Conservation (phyloP, 495 filamentous ascomycete species). For the Hamigera avellanea region DNA sequence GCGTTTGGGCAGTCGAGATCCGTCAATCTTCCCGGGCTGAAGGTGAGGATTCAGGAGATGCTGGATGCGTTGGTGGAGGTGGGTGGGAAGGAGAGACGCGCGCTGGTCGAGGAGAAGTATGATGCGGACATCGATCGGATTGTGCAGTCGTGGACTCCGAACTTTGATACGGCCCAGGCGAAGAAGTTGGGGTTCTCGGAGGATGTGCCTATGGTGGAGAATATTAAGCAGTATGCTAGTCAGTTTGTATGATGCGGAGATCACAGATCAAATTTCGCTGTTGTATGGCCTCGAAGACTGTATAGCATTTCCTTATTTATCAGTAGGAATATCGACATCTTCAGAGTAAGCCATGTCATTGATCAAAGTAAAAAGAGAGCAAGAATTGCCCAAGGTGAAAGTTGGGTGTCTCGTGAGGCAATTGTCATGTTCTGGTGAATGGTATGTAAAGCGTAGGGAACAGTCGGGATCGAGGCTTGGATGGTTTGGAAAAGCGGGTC, state of each 20-base stretch:
- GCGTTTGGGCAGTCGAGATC: constrained; percentile 44
- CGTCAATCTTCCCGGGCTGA: constrained; percentile 64
- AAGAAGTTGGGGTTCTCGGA: constrained; percentile 46
- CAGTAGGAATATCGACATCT: background rate
- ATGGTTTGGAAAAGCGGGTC: constrained; percentile 35
- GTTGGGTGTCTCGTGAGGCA: no score
- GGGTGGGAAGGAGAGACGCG: constrained; percentile 56
- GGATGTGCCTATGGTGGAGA: constrained; percentile 46
- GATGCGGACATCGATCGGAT: constrained; percentile 58
- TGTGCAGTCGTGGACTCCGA: constrained; percentile 61
- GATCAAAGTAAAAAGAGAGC: no score
- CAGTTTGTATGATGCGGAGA: constrained; percentile 13
- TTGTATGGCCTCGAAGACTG: no score
- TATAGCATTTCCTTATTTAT: no score
- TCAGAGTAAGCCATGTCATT: no score
- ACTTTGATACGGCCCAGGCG: constrained; percentile 49
- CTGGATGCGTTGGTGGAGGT: constrained; percentile 59
- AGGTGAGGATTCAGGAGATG: constrained; percentile 62
- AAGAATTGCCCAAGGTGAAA: no score
- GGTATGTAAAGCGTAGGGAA: no score
- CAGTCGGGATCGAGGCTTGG: constrained; percentile 25
- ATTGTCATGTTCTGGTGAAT: no score
- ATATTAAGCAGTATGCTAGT: constrained; percentile 41
- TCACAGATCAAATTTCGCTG: background rate
- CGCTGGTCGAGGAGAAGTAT: constrained; percentile 51